Conservation (phyloP, 73 alveolate species). For the Tetrahymena malaccensis region DNA sequence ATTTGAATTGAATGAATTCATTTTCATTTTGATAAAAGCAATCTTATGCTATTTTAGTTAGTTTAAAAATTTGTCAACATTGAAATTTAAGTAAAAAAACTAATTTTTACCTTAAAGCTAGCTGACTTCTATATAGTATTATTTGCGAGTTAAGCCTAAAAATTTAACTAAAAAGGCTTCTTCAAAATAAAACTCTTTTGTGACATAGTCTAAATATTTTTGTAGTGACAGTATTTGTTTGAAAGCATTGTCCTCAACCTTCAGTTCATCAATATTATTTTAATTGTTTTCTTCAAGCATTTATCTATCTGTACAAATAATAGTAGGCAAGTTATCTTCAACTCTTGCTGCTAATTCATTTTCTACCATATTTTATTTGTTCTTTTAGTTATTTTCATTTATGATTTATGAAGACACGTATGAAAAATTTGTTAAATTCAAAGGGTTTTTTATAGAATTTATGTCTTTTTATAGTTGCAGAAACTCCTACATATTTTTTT, state of each 20-base stretch:
- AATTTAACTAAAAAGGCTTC: neutral
- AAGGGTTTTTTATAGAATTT: neutral
- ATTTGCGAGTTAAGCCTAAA: neutral
- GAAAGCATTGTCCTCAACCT: neutral
- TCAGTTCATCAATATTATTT: neutral
- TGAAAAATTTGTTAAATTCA: neutral
- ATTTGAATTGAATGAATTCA: neutral
- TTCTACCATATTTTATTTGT: neutral
- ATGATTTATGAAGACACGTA: neutral
- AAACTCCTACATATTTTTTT: neutral
- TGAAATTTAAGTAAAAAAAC: too few species aligned
- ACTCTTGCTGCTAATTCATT: neutral
- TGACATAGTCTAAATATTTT: neutral
- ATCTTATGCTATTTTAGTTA: neutral
- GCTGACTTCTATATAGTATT: neutral
- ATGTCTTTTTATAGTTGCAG: neutral
- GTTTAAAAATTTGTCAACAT: too few species aligned
- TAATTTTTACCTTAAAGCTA: neutral
- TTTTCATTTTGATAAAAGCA: neutral
- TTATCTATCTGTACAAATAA: neutral
- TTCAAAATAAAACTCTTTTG: neutral
- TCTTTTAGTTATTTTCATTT: neutral
- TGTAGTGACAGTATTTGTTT: neutral
- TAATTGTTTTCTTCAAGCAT: neutral
- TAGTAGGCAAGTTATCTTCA: neutral